These are phyloP conservation scores for Fusarium drepaniforme DNA, from an alignment of 2,329 filamentous ascomycete species.

Conservation along the genomic window DNA sequence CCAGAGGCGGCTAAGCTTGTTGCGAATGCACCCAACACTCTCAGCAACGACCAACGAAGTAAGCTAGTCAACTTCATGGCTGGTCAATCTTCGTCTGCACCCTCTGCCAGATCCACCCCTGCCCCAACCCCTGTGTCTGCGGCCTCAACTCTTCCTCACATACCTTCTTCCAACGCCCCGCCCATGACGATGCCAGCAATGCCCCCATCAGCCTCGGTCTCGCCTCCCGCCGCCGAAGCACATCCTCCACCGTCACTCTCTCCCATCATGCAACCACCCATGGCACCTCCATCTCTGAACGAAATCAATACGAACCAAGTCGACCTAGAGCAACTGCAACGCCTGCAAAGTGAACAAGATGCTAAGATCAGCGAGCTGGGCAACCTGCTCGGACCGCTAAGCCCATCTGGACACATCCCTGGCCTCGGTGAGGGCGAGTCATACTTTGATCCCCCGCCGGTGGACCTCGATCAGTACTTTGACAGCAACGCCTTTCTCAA, in stretches of 20 bases:
- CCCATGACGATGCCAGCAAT: conserved; percentile 36
- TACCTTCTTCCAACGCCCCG: conserved; percentile 20
- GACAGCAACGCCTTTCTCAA: conserved; percentile 56
- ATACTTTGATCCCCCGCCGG: conserved; percentile 52
- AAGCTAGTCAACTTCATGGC: conserved; percentile 72
- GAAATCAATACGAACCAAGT: conserved; percentile 77
- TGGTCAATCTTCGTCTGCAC: conserved; percentile 49
- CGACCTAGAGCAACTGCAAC: conserved; percentile 83
- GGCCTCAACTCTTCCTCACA: conserved; percentile 16
- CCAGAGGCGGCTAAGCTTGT: conserved; percentile 64
- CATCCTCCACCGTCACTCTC: conserved; percentile 57
- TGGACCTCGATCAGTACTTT: conserved; percentile 67
- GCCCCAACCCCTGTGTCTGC: conserved; percentile 24
- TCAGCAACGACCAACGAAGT: conserved; percentile 69
- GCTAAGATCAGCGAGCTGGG: conserved; percentile 81
- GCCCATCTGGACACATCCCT: conserved; percentile 82
- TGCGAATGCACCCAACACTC: conserved; percentile 65
- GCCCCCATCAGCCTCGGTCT: conserved; percentile 37
- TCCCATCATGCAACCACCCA: conserved; percentile 59
- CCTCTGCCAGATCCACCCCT: conserved; percentile 39
- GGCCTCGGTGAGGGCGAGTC: conserved; percentile 66
- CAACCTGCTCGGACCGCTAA: conserved; percentile 81
- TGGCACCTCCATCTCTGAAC: conserved; percentile 65
- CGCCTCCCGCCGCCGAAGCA: conserved; percentile 42
- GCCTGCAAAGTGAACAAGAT: conserved; percentile 83